Conservation (phyloP, 306 rosid species). For the Casuarina equisetifolia region DNA sequence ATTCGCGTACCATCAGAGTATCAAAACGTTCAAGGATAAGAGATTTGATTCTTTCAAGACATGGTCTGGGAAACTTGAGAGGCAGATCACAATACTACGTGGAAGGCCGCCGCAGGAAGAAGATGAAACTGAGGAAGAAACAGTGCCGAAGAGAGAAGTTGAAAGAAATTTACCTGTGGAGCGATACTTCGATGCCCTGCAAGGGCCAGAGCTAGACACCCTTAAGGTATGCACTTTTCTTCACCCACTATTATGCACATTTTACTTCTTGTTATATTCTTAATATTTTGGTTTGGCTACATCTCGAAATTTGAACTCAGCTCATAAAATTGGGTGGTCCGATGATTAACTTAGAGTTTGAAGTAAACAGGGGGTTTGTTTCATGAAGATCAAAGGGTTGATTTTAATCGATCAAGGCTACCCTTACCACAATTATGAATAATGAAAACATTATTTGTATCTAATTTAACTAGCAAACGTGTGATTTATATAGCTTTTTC, state of each 20-base stretch:
- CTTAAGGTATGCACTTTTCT: constrained; percentile 52
- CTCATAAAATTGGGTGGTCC: neutral
- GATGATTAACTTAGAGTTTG: neutral
- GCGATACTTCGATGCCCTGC: constrained; percentile 67
- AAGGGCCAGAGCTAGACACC: constrained; percentile 70
- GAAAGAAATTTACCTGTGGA: constrained; percentile 53
- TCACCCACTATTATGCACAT: neutral
- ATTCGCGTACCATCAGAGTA: constrained; percentile 32
- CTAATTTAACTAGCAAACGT: neutral
- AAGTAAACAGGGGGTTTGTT: neutral
- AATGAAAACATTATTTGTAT: neutral
- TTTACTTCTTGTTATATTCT: constrained; percentile 3
- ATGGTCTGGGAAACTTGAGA: constrained; percentile 72
- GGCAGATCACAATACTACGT: constrained; percentile 61
- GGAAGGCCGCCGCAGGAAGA: constrained; percentile 43
- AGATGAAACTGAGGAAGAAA: constrained; percentile 26
- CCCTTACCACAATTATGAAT: neutral
- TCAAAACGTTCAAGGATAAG: constrained; percentile 44
- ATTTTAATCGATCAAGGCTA: neutral
- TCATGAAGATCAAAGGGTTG: neutral
- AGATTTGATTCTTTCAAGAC: constrained; percentile 83
- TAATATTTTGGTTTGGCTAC: neutral
- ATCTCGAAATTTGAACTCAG: neutral
- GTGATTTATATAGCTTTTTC: neutral
- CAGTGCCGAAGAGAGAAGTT: constrained; percentile 26